Evolutionary conservation across 169 alveolate species (phyloP).

Genomic region (Blepharisma undulans): DNA sequence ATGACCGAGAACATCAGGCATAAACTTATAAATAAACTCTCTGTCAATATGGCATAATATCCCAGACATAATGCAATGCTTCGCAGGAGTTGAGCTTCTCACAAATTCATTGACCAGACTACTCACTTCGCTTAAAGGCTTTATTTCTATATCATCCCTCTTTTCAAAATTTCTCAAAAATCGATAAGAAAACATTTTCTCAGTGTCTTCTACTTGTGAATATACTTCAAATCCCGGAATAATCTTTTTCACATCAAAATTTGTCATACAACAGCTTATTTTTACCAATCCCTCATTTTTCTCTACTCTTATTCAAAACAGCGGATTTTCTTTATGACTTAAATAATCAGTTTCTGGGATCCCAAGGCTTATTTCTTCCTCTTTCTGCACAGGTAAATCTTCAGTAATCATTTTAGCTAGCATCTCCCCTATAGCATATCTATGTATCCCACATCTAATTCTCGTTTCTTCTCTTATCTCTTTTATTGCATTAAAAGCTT

Average conservation of each 20-base stretch:
- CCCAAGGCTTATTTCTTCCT: not conserved
- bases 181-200: not conserved
- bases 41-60: not conserved
- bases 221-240: not conserved
- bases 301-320: slow-evolving; percentile 6
- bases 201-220: not conserved
- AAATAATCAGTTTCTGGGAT: not conserved
- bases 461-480: not conserved
- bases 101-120: not conserved
- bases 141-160: not conserved
- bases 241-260: not conserved
- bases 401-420: not conserved
- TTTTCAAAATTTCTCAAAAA: not conserved
- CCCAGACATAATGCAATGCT: not conserved
- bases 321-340: not conserved
- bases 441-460: not conserved
- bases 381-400: not conserved
- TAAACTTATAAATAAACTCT: not conserved
- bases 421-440: not conserved
- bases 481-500: not conserved
- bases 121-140: not conserved
- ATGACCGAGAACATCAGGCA: not conserved
- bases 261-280: not conserved
- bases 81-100: not conserved
- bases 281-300: not conserved